Percentiles rank a stretch among this genome's conserved stretches.
phyloP scores from a whole-genome alignment of 2,329 filamentous ascomycete species.

The Colletotrichum cereale region DNA sequence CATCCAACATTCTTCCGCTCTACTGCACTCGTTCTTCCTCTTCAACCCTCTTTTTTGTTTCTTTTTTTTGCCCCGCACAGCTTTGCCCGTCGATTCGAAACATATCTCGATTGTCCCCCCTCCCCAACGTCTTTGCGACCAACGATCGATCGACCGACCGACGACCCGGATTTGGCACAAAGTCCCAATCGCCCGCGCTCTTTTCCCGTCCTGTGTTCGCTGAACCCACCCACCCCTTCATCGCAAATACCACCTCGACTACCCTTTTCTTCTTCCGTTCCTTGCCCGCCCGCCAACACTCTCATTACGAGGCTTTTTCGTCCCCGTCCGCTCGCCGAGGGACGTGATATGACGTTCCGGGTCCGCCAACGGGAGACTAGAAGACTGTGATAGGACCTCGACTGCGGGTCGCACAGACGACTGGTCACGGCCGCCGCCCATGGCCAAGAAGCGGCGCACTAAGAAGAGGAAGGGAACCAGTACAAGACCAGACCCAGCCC shows the following conservation, averaged over 20 bases:
- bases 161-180: constrained; percentile 28
- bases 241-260: neutral
- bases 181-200: constrained; percentile 5
- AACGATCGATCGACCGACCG: constrained; percentile 13
- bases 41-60: constrained; percentile 8
- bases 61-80: neutral
- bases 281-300: neutral
- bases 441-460: constrained; percentile 51
- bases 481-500: constrained; percentile 38
- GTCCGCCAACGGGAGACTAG: constrained; percentile 13
- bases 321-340: constrained; percentile 10
- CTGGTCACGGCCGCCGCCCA: constrained; percentile 46
- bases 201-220: constrained; percentile 9
- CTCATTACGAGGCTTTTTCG: neutral
- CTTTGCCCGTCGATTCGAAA: neutral
- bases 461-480: constrained; percentile 47
- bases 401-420: constrained; percentile 36
- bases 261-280: neutral
- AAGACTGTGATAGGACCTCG: constrained; percentile 33
- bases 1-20: constrained; percentile 14
- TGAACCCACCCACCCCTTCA: constrained; percentile 28
- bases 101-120: neutral
- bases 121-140: neutral
- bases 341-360: constrained; percentile 35
- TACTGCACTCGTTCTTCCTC: constrained; percentile 19